Evolutionary conservation across 2,329 filamentous ascomycete genomes (phyloP).

Genomic region (Alternaria conjuncta): DNA sequence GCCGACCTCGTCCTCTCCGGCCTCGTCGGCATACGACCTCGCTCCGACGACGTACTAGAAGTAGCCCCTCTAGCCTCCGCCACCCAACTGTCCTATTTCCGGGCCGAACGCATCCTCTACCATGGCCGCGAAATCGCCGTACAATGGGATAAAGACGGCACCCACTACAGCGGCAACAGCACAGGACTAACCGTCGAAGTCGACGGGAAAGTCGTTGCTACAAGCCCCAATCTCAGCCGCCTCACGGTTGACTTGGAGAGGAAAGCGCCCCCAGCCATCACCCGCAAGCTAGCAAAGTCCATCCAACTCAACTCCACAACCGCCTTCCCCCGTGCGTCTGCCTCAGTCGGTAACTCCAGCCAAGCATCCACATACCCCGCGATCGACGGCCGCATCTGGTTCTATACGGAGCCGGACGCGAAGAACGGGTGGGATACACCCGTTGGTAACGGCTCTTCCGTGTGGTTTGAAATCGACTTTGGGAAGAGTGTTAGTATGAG

Average conservation of each 20-base stretch:
- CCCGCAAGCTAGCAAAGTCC: conserved; percentile 45
- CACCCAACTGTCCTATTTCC: conserved; percentile 49
- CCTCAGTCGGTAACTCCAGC: conserved; percentile 34
- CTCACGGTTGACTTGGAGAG: conserved; percentile 32
- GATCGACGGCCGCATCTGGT: conserved; percentile 51
- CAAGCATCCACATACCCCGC: conserved; percentile 41
- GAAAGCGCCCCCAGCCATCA: conserved; percentile 31
- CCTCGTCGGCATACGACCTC: conserved; percentile 52
- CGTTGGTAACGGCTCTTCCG: conserved; percentile 30
- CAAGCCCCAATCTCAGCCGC: conserved; percentile 31
- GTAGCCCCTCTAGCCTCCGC: conserved; percentile 49
- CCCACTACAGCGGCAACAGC: conserved; percentile 32
- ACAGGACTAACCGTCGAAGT: conserved; percentile 46
- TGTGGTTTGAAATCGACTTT: conserved; percentile 51
- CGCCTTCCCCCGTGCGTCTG: conserved; percentile 41
- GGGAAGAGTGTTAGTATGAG: conserved; percentile 32
- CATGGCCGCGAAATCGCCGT: conserved; percentile 52
- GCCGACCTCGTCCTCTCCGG: conserved; percentile 53
- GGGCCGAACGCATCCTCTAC: conserved; percentile 51
- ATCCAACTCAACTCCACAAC: conserved; percentile 42
- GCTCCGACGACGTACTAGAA: conserved; percentile 48
- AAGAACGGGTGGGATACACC: conserved; percentile 50
- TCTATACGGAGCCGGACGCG: conserved; percentile 45
- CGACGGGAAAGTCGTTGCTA: conserved; percentile 43
- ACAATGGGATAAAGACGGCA: conserved; percentile 51